Evolutionary conservation across 1,139 yeast genomes (phyloP), one percentile per base, ranked within the genome.

Genomic region (Blastobotrys apis): DNA sequence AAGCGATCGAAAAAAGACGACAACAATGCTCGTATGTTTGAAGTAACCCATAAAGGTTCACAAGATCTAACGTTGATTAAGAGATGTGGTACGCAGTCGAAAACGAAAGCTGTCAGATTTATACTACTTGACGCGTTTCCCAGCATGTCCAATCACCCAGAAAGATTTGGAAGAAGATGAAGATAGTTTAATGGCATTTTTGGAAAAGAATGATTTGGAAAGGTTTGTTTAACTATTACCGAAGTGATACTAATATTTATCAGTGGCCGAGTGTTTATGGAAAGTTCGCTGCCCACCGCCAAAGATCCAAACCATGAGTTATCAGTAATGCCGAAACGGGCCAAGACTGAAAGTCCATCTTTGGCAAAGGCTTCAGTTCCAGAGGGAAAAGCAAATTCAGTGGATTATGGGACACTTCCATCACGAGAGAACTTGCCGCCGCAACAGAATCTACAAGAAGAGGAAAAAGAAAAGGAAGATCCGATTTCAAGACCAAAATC

Each of bases 41-140:
- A 23, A 23, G 10, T 6, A 23, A 23, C 26, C 26, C 10, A 23
- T 10, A 6, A 10, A 23, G n/a, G n/a, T n/a, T 8, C 17, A 19
- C 27, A 8, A 32, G 12, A 10, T 8, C 5, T 15, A 19, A 16
- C 21, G 5, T 10, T n/a, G 23, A 10, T n/a, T 20, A 30, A 62
- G 66, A 36, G 65, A 65, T 26, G 54, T 72, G 27, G 58, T 71
- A n/a, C 62, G 65, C 44, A 60, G 62, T 40, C 64, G 84, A 41
- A 77, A 76, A 54, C 63, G 78, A 22, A 77, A 76, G 56, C 63
- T 79, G 27, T 68, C 79, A 1, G 81, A 78, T 56, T 61, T 79
- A 20, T 78, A 75, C 55, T 74, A 77, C 50, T 71, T 79, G 4
- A 72, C 81, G 1, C 65, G 72, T 37, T 59, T 68, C 29, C 77